These are phyloP conservation scores for Diutina ranongensis DNA, from an alignment of 1,139 yeast genomes.

Conservation along the genomic window DNA sequence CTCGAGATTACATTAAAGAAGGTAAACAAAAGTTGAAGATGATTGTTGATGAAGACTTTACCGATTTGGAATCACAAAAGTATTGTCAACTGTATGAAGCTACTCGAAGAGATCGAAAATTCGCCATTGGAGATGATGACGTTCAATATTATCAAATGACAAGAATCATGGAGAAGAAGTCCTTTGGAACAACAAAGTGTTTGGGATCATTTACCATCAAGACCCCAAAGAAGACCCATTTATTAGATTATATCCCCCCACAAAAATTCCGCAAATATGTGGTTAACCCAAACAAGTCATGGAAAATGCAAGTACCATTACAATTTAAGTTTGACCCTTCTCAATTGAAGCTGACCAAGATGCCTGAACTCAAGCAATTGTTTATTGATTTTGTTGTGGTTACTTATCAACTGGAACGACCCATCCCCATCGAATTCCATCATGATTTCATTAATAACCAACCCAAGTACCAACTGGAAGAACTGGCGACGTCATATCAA, in stretches of 20 bases:
- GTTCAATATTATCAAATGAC: conserved; percentile 9
- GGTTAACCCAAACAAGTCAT: conserved; percentile 9
- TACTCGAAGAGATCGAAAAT: conserved; percentile 1
- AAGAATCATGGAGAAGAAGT: conserved; percentile 11
- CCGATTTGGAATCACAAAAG: background rate
- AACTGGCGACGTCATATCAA: background rate
- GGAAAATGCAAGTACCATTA: conserved; percentile 24
- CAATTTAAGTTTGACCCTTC: conserved; percentile 12
- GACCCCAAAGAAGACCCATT: conserved; percentile 20
- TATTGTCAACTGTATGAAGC: background rate
- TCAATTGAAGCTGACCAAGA: conserved; percentile 8
- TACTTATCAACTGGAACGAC: conserved; percentile 13
- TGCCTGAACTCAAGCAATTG: conserved; percentile 12
- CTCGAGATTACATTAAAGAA: conserved; percentile 19
- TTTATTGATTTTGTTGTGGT: conserved; percentile 14
- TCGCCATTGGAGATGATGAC: background rate
- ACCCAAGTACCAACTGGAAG: background rate
- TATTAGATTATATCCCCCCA: conserved; percentile 25
- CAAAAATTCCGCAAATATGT: background rate
- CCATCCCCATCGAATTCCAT: conserved; percentile 15
- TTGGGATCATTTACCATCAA: conserved; percentile 14
- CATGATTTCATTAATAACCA: conserved; percentile 14
- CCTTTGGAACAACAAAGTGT: conserved; percentile 10
- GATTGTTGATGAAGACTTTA: conserved; percentile 8
- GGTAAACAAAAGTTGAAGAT: conserved; percentile 15